Evolutionary conservation across 768 basidiomycete genomes (phyloP).

Genomic region (Austroboletus festivus): DNA sequence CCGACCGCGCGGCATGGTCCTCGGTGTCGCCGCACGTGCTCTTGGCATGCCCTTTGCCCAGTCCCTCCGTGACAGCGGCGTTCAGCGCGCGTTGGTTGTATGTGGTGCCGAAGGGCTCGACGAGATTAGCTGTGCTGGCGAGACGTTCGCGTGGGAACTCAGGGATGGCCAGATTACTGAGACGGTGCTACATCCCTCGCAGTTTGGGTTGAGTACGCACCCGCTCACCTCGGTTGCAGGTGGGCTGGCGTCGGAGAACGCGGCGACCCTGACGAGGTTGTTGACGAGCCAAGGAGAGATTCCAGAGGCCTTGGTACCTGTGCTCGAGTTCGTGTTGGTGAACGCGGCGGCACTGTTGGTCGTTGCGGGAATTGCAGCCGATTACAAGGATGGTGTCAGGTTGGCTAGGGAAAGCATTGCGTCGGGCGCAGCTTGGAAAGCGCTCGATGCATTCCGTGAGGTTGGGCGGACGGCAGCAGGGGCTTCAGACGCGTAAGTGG

Average conservation of each 20-base stretch:
- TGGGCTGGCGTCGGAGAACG: slow-evolving; percentile 77
- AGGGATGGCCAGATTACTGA: slow-evolving; percentile 60
- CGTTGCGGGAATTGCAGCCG: slow-evolving; percentile 70
- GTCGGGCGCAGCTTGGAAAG: slow-evolving; percentile 59
- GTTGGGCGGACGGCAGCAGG: slow-evolving; percentile 28
- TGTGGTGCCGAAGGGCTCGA: slow-evolving; percentile 91
- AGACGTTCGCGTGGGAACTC: slow-evolving; percentile 83
- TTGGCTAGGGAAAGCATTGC: slow-evolving; percentile 60
- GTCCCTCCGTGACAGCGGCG: slow-evolving; percentile 68
- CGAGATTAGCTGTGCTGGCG: slow-evolving; percentile 93
- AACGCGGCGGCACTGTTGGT: slow-evolving; percentile 89
- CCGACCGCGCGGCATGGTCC: slow-evolving; percentile 79
- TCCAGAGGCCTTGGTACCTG: slow-evolving; percentile 55
- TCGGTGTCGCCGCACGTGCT: slow-evolving; percentile 82
- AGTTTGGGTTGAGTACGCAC: slow-evolving; percentile 76
- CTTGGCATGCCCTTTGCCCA: slow-evolving; percentile 81
- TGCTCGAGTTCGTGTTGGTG: slow-evolving; percentile 84
- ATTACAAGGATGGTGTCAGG: slow-evolving; percentile 67
- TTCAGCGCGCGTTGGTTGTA: slow-evolving; percentile 84
- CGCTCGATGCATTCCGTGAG: slow-evolving; percentile 49
- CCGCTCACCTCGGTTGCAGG: slow-evolving; percentile 69
- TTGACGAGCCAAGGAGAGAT: slow-evolving; percentile 55
- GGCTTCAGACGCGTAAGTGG: too few species aligned
- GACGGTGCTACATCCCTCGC: slow-evolving; percentile 57
- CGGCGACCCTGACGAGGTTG: slow-evolving; percentile 63